These are phyloP conservation scores for Salix arbutifolia DNA, from an alignment of 345 rosid species.

Conservation along the genomic window DNA sequence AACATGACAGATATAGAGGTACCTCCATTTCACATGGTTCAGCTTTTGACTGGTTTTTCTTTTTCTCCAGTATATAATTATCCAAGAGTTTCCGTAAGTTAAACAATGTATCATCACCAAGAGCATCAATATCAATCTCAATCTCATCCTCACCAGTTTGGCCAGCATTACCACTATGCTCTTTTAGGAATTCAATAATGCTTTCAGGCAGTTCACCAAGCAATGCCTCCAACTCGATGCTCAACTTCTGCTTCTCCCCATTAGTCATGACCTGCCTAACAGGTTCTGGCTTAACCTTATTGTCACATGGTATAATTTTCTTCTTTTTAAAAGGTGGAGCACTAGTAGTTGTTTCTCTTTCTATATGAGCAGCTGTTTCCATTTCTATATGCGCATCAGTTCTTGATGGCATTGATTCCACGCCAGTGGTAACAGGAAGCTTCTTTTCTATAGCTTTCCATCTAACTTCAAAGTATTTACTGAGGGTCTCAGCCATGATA, in stretches of 20 bases:
- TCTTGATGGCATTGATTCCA: slow-evolving; percentile 27
- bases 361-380: slow-evolving; percentile 25
- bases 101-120: slow-evolving; percentile 62
- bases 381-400: slow-evolving; percentile 21
- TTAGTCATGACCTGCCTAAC: slow-evolving; percentile 25
- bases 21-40: slow-evolving; percentile 86
- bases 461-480: slow-evolving; percentile 61
- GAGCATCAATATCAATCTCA: slow-evolving; percentile 78
- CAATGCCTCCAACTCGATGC: slow-evolving; percentile 16
- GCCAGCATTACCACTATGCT: slow-evolving; percentile 49
- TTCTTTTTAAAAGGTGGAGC: slow-evolving; percentile 40
- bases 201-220: slow-evolving; percentile 67
- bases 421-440: slow-evolving; percentile 32
- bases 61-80: slow-evolving; percentile 53
- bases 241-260: slow-evolving; percentile 17
- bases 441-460: slow-evolving; percentile 86
- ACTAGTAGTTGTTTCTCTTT: slow-evolving; percentile 21
- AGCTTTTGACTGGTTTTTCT: slow-evolving; percentile 41
- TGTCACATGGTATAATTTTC: slow-evolving; percentile 31
- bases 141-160: slow-evolving; percentile 69
- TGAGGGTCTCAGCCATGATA: slow-evolving; percentile 57
- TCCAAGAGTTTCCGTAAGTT: slow-evolving; percentile 65
- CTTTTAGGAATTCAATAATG: slow-evolving; percentile 62
- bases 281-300: slow-evolving; percentile 36
- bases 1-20: slow-evolving; percentile 2